Evolutionary conservation across 1,139 yeast genomes (phyloP), one percentile per base, ranked within the genome.

Genomic region (Sugiyamaella pinicola): DNA sequence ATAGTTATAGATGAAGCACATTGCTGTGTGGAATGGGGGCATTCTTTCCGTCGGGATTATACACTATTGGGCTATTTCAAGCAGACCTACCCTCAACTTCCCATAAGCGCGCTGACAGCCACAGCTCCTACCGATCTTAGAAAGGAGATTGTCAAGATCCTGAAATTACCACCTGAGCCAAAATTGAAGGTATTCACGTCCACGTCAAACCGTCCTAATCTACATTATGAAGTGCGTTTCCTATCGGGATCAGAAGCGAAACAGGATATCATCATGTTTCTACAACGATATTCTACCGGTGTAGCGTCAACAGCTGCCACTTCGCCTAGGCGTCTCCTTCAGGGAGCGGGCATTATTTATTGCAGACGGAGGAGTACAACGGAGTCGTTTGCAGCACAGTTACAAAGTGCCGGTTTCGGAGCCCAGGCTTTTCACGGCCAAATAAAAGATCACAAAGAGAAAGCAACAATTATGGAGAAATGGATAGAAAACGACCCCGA

Each of bases 11-110:
- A 88, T 70, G 96, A 88, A 64, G 96, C 96, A 0, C 96, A 88
- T 70, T 88, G 96, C 77, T 88, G 88, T 54, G 86, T 93, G 52
- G 85, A 90, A 33, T 88, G 96, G 96, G 96, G 96, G 9, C 95
- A 87, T 68, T 95, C 87, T 66, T 88, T 88, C 65, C 74, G 96
- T 58, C 93, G 93, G 0, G 96, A 88, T 67, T 88, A 88, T 69
- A 85, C 85, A 58, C 85, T 83, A 13, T 73, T 88, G 70, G 80
- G 82, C 34, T 79, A 79, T 61, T 85, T 88, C 70, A 85, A 87
- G 61, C 72, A 74, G 35, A 77, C 80, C 52, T 88, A 79, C 64
- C 95, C 96, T 0, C 77, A 76, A 49, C 78, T 87, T 9, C 96
- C 96, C 1, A 73, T 88, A 60, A 87, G 87, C 84, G 96, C 96